These are phyloP conservation scores for Barnettozyma sucrosica DNA, from an alignment of 805 yeast genomes.

Conservation along the genomic window DNA sequence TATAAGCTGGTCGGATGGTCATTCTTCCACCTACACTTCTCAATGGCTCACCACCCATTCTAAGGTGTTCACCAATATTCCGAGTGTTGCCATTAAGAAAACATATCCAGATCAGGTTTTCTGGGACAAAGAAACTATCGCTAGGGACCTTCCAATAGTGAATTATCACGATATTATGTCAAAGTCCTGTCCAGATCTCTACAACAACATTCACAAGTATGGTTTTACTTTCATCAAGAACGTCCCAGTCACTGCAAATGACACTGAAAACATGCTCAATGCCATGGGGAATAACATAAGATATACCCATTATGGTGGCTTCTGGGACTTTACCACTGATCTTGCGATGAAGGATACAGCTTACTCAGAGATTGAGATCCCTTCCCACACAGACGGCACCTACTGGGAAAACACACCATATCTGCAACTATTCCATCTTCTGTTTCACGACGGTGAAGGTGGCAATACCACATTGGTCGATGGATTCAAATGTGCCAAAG, in stretches of 20 bases:
- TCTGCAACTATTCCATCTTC: slow-evolving; percentile 59
- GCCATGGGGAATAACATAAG: slow-evolving; percentile 50
- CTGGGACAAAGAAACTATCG: slow-evolving; percentile 42
- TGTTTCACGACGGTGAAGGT: slow-evolving; percentile 59
- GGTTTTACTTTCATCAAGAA: slow-evolving; percentile 60
- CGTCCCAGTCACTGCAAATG: slow-evolving; percentile 56
- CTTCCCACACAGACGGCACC: slow-evolving; percentile 68
- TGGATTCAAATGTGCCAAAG: slow-evolving; percentile 54
- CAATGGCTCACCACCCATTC: slow-evolving; percentile 23
- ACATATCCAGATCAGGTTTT: slow-evolving; percentile 35
- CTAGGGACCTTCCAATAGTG: slow-evolving; percentile 23
- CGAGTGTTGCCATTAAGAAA: slow-evolving; percentile 26
- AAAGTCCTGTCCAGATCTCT: slow-evolving; percentile 16
- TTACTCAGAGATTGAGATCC: slow-evolving; percentile 60
- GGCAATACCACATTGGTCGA: slow-evolving; percentile 66
- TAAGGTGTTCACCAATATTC: slow-evolving; percentile 30
- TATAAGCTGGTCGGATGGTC: slow-evolving; percentile 16
- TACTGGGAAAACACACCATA: slow-evolving; percentile 74
- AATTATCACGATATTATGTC: slow-evolving; percentile 44
- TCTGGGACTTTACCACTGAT: slow-evolving; percentile 74
- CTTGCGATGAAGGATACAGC: slow-evolving; percentile 65
- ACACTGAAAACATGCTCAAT: slow-evolving; percentile 51
- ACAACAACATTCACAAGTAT: slow-evolving; percentile 26
- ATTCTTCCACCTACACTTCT: slow-evolving; percentile 13
- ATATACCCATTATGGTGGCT: slow-evolving; percentile 74